Conservation (phyloP, 768 basidiomycete species). For the Cyclocybe cylindracea region DNA sequence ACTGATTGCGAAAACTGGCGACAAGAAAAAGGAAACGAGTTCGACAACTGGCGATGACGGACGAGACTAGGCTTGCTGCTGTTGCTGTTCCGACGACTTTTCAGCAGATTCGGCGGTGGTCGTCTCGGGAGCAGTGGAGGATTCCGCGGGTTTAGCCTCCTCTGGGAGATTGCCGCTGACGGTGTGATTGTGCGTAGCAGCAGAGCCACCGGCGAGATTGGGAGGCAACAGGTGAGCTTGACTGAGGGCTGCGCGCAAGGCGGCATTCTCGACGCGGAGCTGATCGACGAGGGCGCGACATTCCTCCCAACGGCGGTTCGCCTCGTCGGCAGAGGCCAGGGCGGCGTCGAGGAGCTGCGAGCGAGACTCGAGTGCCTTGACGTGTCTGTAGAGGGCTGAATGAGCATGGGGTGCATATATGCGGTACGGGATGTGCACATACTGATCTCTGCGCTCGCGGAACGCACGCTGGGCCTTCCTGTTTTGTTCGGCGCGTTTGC, state of each 20-base stretch:
- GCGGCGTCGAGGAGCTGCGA: conserved; percentile 86
- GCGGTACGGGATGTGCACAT: conserved; percentile 30
- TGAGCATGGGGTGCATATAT: conserved; percentile 6
- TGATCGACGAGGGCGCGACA: conserved; percentile 89
- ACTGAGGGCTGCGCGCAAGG: conserved; percentile 69
- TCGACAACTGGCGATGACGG: not conserved
- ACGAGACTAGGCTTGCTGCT: conserved; percentile 9
- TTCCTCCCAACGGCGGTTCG: conserved; percentile 88
- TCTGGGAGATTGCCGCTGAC: conserved; percentile 28
- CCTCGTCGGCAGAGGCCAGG: conserved; percentile 83
- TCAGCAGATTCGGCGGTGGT: conserved; percentile 21
- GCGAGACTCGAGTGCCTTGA: conserved; percentile 84
- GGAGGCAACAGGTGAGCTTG: conserved; percentile 44
- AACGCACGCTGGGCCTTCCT: conserved; percentile 93
- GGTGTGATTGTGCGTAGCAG: conserved; percentile 8
- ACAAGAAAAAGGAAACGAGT: conserved; percentile 10
- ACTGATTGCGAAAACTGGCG: conserved; percentile 4
- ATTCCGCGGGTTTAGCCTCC: conserved; percentile 27
- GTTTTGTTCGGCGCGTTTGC: conserved; percentile 93
- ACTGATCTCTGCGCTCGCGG: conserved; percentile 89
- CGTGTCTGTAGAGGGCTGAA: conserved; percentile 53
- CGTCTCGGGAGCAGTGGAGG: conserved; percentile 25
- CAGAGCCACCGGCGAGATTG: conserved; percentile 12
- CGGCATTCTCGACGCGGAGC: conserved; percentile 81
- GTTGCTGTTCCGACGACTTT: conserved; percentile 17